Evolutionary conservation across 2,329 filamentous ascomycete species (phyloP), one percentile per base, ranked within the genome.

Genomic region (Colletotrichum plurivorum): DNA sequence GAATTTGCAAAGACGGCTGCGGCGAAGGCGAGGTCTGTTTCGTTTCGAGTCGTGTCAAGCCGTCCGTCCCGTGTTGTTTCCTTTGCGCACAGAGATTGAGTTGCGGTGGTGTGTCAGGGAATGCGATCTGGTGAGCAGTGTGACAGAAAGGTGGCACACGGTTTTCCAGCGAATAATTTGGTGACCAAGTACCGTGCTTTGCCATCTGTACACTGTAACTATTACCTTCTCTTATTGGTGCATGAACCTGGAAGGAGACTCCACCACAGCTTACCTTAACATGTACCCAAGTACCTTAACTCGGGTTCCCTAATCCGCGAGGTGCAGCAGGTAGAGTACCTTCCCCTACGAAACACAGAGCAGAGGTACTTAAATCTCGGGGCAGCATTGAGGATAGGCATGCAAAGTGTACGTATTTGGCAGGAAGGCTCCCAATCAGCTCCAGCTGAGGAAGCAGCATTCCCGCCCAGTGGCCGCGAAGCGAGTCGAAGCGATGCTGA

Each of bases 11-110:
- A 36, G 62, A n/a, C 45, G 16, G 45, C n/a, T n/a, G 53, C 53
- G 39, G 53, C 22, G 46, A 65, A 18, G 41, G 31, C 20, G 54
- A 45, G 27, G 16, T 18, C 41, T 56, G 18, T 56, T 52, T 60
- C 25, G 66, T 60, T 69, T 69, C 62, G 66, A 59, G 25, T 60
- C 49, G 55, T 51, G 49, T 54, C 62, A 59, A 65, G 54, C 41
- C 49, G 13, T 66, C 41, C 49, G 13, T 66, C 54, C 49, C 55
- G 51, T 49, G 31, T 54, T 58, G 61, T 51, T 66, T 60, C 55
- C 49, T 60, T 10, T 27, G 63, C 10, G 46, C 46, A 39, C 39
- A 39, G 31, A 52, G 31, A 25, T 39, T 27, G 31, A 31, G 53
- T 12, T 13, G 43, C 57, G 46, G 48, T n/a, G 41, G 43, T 57